These are phyloP conservation scores for Dryas alaskensis DNA, from an alignment of 306 rosid species.

Conservation along the genomic window DNA sequence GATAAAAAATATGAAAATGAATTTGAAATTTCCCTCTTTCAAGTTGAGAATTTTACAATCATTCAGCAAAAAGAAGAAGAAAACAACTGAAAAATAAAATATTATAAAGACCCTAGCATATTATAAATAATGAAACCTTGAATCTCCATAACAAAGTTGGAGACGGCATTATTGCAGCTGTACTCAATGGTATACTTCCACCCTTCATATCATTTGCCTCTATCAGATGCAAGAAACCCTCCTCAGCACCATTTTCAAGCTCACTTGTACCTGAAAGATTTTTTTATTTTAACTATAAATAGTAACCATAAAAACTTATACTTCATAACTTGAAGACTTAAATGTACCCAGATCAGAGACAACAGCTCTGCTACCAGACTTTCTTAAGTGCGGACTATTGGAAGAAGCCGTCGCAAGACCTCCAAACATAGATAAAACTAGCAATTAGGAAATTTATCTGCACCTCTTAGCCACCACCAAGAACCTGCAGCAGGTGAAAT, in stretches of 20 bases:
- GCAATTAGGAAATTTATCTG: constrained; percentile 33
- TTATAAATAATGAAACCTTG: constrained; percentile 52
- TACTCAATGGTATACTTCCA: constrained; percentile 35
- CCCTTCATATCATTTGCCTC: constrained; percentile 57
- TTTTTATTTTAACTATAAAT: constrained; percentile 18
- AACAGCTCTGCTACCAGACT: constrained; percentile 89
- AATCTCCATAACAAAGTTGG: constrained; percentile 85
- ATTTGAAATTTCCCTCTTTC: constrained; percentile 13
- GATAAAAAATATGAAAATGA: neutral
- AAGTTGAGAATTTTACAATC: neutral
- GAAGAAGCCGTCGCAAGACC: constrained; percentile 50
- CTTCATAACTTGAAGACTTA: constrained; percentile 16
- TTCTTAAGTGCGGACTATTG: constrained; percentile 88
- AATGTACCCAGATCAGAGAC: constrained; percentile 76
- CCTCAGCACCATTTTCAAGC: constrained; percentile 68
- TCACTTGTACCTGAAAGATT: constrained; percentile 49
- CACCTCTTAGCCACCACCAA: constrained; percentile 23
- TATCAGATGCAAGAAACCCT: constrained; percentile 43
- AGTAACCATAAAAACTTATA: constrained; percentile 4
- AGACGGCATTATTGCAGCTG: constrained; percentile 67
- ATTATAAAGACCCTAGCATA: neutral
- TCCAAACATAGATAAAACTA: constrained; percentile 78
- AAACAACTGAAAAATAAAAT: neutral
- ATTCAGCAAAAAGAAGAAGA: neutral
- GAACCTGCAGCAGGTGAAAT: constrained; percentile 35